Percentiles rank a stretch among this genome's conserved stretches.
Evolutionary conservation across 139 green algal genomes (phyloP).

Genomic region (Tetradesmus lagerheimii): DNA sequence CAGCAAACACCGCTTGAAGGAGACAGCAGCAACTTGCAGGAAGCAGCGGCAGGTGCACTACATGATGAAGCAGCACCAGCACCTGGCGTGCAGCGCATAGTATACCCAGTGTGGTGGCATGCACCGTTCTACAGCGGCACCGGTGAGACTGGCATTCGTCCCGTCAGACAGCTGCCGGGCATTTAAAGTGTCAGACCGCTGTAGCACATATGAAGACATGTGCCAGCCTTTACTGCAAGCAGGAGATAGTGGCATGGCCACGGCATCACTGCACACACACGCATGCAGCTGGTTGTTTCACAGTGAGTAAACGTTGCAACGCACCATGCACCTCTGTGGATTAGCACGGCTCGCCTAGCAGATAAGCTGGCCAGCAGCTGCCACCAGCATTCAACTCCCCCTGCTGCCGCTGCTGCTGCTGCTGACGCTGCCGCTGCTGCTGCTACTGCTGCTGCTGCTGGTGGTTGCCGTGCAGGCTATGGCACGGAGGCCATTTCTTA

Average conservation of each 20-base stretch:
- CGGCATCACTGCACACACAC: too few species aligned
- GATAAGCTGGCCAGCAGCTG: not conserved
- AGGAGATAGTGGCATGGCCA: not conserved
- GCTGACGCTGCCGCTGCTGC: not conserved
- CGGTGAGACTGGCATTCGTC: too few species aligned
- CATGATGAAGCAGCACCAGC: not conserved
- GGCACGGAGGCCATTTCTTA: slow-evolving; percentile 41
- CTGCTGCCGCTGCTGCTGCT: not conserved
- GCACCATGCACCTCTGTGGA: not conserved
- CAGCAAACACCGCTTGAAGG: not conserved
- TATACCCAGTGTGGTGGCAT: slow-evolving; percentile 42
- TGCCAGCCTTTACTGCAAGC: not conserved
- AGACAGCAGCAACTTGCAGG: not conserved
- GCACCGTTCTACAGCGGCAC: slow-evolving; percentile 41
- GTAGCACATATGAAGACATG: too few species aligned
- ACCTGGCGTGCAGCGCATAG: not conserved
- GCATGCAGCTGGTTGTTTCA: too few species aligned
- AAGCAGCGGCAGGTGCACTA: not conserved
- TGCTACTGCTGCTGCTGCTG: not conserved
- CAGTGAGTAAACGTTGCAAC: too few species aligned
- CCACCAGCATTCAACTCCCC: not conserved
- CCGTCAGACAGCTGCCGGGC: not conserved
- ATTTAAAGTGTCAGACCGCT: too few species aligned
- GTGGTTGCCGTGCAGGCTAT: slow-evolving; percentile 5
- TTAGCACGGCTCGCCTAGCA: not conserved